These are phyloP conservation scores for Nicotiana otophora DNA, from an alignment of 257 asterid genomes.

Conservation along the genomic window DNA sequence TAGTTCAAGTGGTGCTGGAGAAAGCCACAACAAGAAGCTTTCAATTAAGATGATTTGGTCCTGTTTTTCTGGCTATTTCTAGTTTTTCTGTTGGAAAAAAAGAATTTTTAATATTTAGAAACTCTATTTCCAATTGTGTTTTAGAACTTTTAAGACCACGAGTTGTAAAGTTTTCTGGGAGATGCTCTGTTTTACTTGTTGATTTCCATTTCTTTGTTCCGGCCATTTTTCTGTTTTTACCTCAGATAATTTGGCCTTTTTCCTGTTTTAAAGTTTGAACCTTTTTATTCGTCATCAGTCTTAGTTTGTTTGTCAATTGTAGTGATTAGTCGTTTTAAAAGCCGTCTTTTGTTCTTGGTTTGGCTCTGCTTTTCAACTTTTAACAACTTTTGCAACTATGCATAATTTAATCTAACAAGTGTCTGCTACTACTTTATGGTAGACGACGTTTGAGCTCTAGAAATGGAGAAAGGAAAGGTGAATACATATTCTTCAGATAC, in stretches of 20 bases:
- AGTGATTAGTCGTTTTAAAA: neutral
- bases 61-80: too few relatives aligned
- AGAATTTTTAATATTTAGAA: too few relatives aligned
- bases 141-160: too few relatives aligned
- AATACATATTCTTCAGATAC: slow-evolving; percentile 77
- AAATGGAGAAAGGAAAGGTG: slow-evolving; percentile 57
- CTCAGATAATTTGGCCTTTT: neutral
- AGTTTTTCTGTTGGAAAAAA: too few relatives aligned
- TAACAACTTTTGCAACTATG: neutral
- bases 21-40: too few relatives aligned
- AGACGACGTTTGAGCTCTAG: slow-evolving; percentile 20
- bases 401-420: neutral
- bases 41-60: too few relatives aligned
- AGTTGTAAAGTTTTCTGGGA: neutral
- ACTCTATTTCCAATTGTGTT: too few relatives aligned
- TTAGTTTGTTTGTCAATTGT: neutral
- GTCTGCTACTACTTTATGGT: neutral
- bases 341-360: neutral
- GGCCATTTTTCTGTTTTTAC: neutral
- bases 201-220: neutral
- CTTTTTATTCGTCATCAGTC: neutral
- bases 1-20: too few relatives aligned
- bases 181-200: neutral
- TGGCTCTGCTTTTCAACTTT: neutral
- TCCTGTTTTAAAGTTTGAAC: neutral